Percentiles rank a stretch among this genome's conserved stretches.
Conservation (phyloP, 345 rosid species). For the Iberis pinnata region DNA sequence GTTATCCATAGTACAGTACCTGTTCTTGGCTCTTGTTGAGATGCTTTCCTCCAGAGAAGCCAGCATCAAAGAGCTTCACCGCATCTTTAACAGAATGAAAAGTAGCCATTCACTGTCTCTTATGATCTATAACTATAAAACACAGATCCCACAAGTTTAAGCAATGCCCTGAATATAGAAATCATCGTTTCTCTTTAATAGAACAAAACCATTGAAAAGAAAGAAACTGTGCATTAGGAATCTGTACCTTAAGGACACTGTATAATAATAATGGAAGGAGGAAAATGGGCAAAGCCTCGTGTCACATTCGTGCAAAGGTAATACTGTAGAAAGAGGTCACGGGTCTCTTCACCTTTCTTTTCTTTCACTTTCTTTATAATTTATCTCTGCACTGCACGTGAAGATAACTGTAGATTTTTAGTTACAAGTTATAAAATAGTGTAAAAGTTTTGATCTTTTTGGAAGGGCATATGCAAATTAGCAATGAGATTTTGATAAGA, state of each 20-base stretch:
- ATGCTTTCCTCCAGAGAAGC: constrained; percentile 59
- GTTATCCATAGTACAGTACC: not conserved
- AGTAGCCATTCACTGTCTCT: constrained; percentile 45
- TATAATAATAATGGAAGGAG: constrained; percentile 19
- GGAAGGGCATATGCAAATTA: not conserved
- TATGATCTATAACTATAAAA: not conserved
- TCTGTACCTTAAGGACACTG: constrained; percentile 9
- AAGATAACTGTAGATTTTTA: constrained; percentile 7
- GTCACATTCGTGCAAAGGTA: constrained; percentile 26
- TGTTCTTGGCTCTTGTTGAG: constrained; percentile 46
- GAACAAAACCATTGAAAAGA: constrained; percentile 3
- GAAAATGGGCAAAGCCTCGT: constrained; percentile 22
- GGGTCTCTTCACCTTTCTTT: not conserved
- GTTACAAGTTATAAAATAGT: constrained; percentile 2
- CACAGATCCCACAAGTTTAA: constrained; percentile 13
- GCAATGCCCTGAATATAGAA: not conserved
- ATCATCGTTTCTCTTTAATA: not conserved
- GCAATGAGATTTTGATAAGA: not conserved
- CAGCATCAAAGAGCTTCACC: constrained; percentile 70
- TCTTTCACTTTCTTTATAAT: not conserved
- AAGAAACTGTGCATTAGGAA: not conserved
- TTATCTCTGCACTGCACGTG: constrained; percentile 24
- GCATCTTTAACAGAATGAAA: constrained; percentile 95
- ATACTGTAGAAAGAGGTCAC: too few species aligned
- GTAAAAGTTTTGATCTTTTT: not conserved